Base-by-base conservation (phyloP, 805 yeast species). In the Metschnikowia orientalis region DNA sequence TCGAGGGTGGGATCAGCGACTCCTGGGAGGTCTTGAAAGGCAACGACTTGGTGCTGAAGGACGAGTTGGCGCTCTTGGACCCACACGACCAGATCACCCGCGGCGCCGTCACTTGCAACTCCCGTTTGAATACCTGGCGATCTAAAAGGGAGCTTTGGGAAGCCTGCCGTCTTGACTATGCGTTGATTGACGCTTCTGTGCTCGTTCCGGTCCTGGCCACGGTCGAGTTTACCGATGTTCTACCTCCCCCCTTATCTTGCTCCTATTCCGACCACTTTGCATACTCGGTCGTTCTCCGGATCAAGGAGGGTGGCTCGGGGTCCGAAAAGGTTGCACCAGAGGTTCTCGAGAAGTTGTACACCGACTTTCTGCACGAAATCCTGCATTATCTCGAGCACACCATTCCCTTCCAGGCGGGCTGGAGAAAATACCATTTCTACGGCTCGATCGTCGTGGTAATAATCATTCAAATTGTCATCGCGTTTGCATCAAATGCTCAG, bases 261-360 rank as follows among this genome's bases (percentile, higher is more conserved):
- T 82, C 95, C 4, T 80, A 74, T 41, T 86, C 96, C 1, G 98
- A 92, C 53, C 98, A 92, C 63, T 92, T 92, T 67, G 98, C 90
- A 0, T 84, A 81, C 48, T 44, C 51, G 30, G 59, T 59, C n/a
- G 57, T 59, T 34, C 41, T 64, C 5, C 23, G 28, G 13, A 32
- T 64, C 19, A 28, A 30, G 18, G 41, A 41, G 13, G 28, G 22
- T 8, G 27, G 28, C 8, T 21, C 45, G 3, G n/a, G n/a, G n/a
- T n/a, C 19, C 7, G 28, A 38, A 12, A 22, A 23, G n/a, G 33
- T 27, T 4, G 31, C 41, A 18, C 11, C 45, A 32, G 29, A 44
- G 25, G 52, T 46, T n/a, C 50, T 39, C 22, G 38, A 56, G 24
- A 31, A 58, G 40, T 47, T 76, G 10, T 74, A 78, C 37, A 37